Conservation (phyloP, 2,329 filamentous ascomycete genomes). For the Ophiostoma pallidulum region DNA sequence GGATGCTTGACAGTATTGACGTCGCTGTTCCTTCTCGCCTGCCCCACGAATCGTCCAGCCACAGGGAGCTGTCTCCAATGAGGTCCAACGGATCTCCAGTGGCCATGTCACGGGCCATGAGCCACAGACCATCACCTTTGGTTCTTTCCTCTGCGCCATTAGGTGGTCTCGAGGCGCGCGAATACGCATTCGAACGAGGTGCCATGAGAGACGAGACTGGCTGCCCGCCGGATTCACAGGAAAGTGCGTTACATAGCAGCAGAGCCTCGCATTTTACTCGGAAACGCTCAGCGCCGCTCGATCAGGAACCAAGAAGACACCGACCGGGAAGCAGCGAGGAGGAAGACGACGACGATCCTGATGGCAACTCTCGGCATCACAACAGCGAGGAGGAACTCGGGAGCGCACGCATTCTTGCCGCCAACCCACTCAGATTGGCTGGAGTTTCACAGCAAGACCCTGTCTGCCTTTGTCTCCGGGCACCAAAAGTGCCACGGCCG, state of each 20-base stretch:
- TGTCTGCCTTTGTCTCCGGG: slow-evolving; percentile 47
- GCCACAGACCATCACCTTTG: neutral
- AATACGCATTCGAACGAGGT: too few species aligned
- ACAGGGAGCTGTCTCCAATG: neutral
- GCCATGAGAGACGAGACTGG: too few species aligned
- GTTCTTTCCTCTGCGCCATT: neutral
- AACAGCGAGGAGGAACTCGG: neutral
- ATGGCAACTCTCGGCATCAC: too few species aligned
- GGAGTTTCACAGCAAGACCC: slow-evolving; percentile 25
- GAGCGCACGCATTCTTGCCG: too few species aligned
- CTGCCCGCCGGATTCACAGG: too few species aligned
- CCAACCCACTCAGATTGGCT: neutral
- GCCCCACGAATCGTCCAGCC: neutral
- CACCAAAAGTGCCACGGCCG: slow-evolving; percentile 48
- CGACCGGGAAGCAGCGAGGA: neutral
- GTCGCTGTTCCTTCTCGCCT: too few species aligned
- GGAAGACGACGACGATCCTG: slow-evolving; percentile 9
- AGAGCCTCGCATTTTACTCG: too few species aligned
- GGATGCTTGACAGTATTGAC: neutral
- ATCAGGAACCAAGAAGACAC: too few species aligned
- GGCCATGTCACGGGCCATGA: neutral
- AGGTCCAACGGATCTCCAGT: neutral
- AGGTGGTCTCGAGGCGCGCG: neutral
- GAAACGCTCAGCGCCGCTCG: too few species aligned
- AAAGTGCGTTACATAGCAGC: too few species aligned